Percentiles rank a stretch among this genome's conserved stretches.
phyloP scores from a whole-genome alignment of 1,284 basidiomycete species.

The Puccinia polysora region DNA sequence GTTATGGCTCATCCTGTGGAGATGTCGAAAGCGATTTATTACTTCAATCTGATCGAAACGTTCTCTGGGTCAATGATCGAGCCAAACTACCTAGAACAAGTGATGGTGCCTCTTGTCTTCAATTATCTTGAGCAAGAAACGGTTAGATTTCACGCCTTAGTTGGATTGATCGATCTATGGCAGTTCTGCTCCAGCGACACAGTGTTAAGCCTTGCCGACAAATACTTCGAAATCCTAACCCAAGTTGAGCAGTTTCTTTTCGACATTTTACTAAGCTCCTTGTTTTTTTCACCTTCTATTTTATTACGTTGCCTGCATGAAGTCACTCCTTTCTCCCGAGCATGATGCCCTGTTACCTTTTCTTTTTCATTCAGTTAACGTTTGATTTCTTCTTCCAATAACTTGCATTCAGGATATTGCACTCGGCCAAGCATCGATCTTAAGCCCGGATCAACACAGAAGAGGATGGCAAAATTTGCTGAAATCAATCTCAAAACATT shows the following conservation, averaged over 20 bases:
- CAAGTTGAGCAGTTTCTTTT: neutral
- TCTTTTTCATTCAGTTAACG: neutral
- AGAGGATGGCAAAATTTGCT: neutral
- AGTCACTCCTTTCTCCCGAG: no score
- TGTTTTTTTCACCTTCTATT: neutral
- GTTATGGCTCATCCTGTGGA: conserved; percentile 1
- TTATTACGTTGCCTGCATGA: no score
- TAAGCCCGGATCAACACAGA: neutral
- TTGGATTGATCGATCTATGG: neutral
- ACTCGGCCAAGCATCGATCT: neutral
- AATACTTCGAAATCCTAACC: neutral
- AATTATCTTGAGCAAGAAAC: neutral
- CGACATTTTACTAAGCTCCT: no score
- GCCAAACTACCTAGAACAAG: neutral
- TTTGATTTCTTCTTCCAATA: neutral
- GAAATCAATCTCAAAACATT: neutral
- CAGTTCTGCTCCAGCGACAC: neutral
- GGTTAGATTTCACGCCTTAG: neutral
- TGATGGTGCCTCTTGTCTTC: neutral
- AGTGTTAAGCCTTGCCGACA: neutral
- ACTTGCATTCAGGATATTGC: neutral
- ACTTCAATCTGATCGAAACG: conserved; percentile 7
- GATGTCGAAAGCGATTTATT: conserved; percentile 3
- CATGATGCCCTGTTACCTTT: no score
- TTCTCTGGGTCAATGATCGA: neutral